Percentiles rank a stretch among this genome's conserved stretches.
Conservation (phyloP, 768 basidiomycete genomes). For the Kwoniella botswanensis region DNA sequence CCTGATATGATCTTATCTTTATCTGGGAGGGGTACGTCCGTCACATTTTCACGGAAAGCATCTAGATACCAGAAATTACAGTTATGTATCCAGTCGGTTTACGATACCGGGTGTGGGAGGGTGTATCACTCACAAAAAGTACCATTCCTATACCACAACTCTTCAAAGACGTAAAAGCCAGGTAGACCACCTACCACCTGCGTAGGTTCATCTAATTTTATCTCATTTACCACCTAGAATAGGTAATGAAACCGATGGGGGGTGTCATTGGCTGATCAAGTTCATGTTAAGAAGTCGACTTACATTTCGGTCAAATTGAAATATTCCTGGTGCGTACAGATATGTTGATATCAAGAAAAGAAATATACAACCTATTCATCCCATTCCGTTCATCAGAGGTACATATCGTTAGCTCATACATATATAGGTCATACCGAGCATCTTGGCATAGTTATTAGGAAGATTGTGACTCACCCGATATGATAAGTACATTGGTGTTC, state of each 20-base stretch:
- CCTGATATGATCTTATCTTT: constrained; percentile 8
- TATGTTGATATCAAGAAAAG: not conserved
- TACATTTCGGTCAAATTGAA: no score
- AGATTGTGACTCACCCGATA: no score
- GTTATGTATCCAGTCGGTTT: not conserved
- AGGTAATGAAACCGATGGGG: no score
- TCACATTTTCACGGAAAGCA: not conserved
- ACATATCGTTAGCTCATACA: no score
- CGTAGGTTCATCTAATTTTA: not conserved
- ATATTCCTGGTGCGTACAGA: not conserved
- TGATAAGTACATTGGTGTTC: no score
- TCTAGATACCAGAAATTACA: not conserved
- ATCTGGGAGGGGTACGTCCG: not conserved
- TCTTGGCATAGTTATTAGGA: no score
- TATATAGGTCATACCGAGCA: no score
- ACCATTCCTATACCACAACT: constrained; percentile 16
- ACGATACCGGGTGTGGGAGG: not conserved
- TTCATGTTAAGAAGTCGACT: no score
- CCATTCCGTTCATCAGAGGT: not conserved
- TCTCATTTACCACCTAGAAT: no score
- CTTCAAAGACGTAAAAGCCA: constrained; percentile 17
- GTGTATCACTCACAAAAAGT: constrained; percentile 10
- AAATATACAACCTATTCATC: not conserved
- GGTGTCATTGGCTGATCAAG: no score
- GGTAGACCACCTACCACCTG: constrained; percentile 17